phyloP scores from a whole-genome alignment of 768 basidiomycete genomes.

The Trametes sanguinea region DNA sequence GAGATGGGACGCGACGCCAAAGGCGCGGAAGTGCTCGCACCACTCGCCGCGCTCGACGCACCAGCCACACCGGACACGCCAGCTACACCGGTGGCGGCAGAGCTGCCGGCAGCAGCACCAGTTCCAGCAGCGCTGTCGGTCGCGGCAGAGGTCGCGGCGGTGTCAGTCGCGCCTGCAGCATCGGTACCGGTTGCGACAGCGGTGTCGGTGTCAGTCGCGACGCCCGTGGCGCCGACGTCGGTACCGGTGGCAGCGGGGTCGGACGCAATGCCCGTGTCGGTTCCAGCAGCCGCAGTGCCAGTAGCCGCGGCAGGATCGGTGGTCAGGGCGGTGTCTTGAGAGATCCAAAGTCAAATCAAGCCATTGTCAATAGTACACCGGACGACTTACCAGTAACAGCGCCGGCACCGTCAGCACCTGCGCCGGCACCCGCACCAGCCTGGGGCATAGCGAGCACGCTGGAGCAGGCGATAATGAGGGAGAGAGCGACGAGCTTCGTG shows the following conservation, averaged over 20 bases:
- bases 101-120: too few relatives aligned
- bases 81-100: too few relatives aligned
- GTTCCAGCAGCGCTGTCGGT: too few relatives aligned
- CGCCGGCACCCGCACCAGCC: not conserved
- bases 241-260: not conserved
- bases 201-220: not conserved
- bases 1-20: not conserved
- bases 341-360: not conserved
- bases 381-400: not conserved
- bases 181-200: conserved; percentile 1
- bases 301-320: conserved; percentile 1
- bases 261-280: not conserved
- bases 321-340: not conserved
- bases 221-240: not conserved
- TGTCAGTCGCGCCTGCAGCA: not conserved
- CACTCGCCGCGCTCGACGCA: not conserved
- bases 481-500: conserved; percentile 17
- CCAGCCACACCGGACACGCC: not conserved
- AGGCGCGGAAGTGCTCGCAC: not conserved
- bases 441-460: conserved; percentile 8
- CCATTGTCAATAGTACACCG: too few relatives aligned
- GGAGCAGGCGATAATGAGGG: conserved; percentile 9
- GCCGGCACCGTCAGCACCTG: too few relatives aligned
- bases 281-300: not conserved
- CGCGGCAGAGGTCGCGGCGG: too few relatives aligned